Base-by-base conservation (phyloP, 2,329 filamentous ascomycete genomes). In the Diaporthe aspalathi region DNA sequence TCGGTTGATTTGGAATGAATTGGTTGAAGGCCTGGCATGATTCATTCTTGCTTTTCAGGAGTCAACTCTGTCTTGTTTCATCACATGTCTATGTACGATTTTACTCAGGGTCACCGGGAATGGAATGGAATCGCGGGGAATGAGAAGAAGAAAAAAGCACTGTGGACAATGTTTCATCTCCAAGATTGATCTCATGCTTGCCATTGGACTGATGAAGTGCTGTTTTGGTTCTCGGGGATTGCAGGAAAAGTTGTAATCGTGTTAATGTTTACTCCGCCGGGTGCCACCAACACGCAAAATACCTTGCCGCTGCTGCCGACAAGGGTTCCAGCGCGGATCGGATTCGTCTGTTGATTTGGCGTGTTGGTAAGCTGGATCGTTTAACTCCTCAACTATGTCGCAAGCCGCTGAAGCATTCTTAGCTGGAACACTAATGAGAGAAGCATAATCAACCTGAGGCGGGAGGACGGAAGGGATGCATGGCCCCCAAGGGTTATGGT, bases 11-110 rank as follows among this genome's bases (percentile, higher is more conserved):
- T 53, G 68, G 38, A 60, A 68, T 29, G 57, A 22, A 60, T 38
- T 27, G 66, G 47, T 57, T 22, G 27, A 53, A 16, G 56, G 57
- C 29, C 57, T 50, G 43, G 62, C 67, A 72, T 70, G 56, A 60
- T 47, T 65, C 53, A 38, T 43, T 65, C 56, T 29, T 68, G 62
- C 57, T 57, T 68, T 70, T 32, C 60, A n/a, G 52, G 45, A 62
- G 56, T 65, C 68, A 67, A 53, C 54, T 56, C 54, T 69, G 50
- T 56, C 38, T 65, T 62, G 50, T 68, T 65, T 72, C 60, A 69
- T 62, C 54, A 69, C 53, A 50, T 54, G 50, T 70, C 49, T 69
- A 69, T 69, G 67, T 69, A 69, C 56, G 56, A 65, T 53, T 70
- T 72, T 70, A 69, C 49, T 38, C 35, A n/a, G 54, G 69, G 62